Evolutionary conservation across 306 rosid genomes (phyloP), one percentile per base, ranked within the genome.

Genomic region (Cercis canadensis): DNA sequence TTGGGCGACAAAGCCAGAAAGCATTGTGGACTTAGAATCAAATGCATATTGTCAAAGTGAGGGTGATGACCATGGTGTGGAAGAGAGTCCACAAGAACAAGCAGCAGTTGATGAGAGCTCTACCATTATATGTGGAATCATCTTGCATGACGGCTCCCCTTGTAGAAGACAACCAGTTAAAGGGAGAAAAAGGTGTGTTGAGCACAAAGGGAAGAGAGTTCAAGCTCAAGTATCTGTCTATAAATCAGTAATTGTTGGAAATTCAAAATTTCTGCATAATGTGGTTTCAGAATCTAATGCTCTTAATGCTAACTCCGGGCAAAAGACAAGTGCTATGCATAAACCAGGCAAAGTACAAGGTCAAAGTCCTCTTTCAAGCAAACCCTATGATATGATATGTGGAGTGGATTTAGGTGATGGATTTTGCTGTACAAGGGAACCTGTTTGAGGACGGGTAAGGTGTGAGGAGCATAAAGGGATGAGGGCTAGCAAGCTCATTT

Each of bases 191-290:
- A 81, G 98, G 56, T 92, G 98, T 61, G 73, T 31, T 52, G 86
- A 83, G n/a, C 96, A 92, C 67, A 88, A 92, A 85, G 98, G 97
- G 54, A 80, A 19, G 75, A 85, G 87, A 80, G 83, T 80, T 11
- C 49, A 53, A 11, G 83, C 79, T 11, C 49, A 53, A 8, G n/a
- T 67, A 62, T 37, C 84, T 29, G 31, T 66, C 24, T 31, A 56
- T 15, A 50, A 46, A 56, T 67, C 70, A 45, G 81, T 64, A 51
- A n/a, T 67, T 53, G 73, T 43, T 40, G 62, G 54, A 47, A 62
- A 58, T 66, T 45, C 32, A 21, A 13, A 14, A 19, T 33, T 61
- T 44, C 66, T 49, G 47, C 70, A 66, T 33, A 43, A 62, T 34
- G 53, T 32, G 36, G 43, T 55, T 44, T 44, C 47, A 24, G n/a